Evolutionary conservation across 176 grass and related monocot species (phyloP).

Genomic region (Oryza rufipogon): DNA sequence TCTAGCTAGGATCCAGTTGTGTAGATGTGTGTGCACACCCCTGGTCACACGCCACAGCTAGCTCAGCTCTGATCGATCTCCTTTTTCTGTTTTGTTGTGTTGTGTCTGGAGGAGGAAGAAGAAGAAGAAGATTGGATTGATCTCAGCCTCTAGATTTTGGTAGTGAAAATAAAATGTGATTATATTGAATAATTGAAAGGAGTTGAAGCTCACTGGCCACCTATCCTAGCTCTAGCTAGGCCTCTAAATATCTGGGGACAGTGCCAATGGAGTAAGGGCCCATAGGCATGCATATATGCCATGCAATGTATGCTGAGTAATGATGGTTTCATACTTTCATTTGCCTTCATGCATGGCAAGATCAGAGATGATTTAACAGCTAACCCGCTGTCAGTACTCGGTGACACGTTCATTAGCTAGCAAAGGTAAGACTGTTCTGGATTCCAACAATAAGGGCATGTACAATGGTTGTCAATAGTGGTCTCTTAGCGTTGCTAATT

Average conservation of each 20-base stretch:
- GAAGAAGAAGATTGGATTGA: background rate
- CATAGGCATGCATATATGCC: background rate
- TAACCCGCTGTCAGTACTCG: background rate
- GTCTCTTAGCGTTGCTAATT: too few species aligned
- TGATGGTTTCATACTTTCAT: background rate
- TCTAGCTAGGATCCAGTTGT: background rate
- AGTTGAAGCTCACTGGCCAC: background rate
- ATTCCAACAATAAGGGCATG: background rate
- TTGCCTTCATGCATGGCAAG: background rate
- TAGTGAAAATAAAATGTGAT: too few species aligned
- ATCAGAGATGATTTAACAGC: background rate
- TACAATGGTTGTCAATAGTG: too few species aligned
- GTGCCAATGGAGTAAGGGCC: conserved; percentile 14
- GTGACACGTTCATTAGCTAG: background rate
- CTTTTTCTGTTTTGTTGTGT: background rate
- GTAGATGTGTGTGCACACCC: background rate
- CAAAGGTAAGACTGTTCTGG: background rate
- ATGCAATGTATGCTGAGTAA: background rate
- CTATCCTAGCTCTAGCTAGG: background rate
- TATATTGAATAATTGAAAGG: background rate
- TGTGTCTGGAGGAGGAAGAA: background rate
- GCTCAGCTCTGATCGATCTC: background rate
- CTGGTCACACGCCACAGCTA: background rate
- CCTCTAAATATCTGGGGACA: conserved; percentile 33
- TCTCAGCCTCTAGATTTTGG: conserved; percentile 2